Evolutionary conservation across 345 rosid species (phyloP).

Genomic region (Eucalyptus guilfoylei): DNA sequence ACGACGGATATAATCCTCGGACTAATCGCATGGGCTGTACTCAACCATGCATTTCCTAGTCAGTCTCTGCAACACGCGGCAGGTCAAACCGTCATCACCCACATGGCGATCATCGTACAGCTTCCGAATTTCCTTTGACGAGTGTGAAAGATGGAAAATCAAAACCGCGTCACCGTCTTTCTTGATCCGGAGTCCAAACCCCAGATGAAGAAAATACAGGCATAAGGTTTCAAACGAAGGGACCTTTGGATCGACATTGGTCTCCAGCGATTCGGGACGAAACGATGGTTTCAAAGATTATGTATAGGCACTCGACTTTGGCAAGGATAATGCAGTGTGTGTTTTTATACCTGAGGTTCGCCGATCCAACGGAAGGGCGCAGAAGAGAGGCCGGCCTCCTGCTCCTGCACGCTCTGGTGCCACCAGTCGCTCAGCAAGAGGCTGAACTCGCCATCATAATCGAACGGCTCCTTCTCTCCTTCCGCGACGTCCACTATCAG

Average conservation of each 20-base stretch:
- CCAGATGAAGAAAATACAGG: background rate
- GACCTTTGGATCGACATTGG: background rate
- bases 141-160: background rate
- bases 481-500: constrained; percentile 43
- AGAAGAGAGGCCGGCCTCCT: constrained; percentile 68
- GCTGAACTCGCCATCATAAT: constrained; percentile 53
- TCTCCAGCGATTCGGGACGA: background rate
- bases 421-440: constrained; percentile 80
- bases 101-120: background rate
- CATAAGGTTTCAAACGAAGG: background rate
- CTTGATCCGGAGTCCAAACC: background rate
- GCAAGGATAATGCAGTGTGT: background rate
- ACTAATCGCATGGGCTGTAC: background rate
- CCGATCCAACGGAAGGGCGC: constrained; percentile 66
- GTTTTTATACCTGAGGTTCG: constrained; percentile 54
- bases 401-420: constrained; percentile 46
- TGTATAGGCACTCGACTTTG: background rate
- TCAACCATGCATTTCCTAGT: background rate
- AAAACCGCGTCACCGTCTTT: background rate
- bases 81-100: background rate
- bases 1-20: background rate
- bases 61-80: background rate
- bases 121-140: background rate
- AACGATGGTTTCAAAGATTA: background rate
- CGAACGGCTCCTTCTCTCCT: constrained; percentile 47